Percentiles rank a stretch among this genome's conserved stretches.
phyloP scores from a whole-genome alignment of 176 grass and related monocot genomes.

The Thalia dealbata region DNA sequence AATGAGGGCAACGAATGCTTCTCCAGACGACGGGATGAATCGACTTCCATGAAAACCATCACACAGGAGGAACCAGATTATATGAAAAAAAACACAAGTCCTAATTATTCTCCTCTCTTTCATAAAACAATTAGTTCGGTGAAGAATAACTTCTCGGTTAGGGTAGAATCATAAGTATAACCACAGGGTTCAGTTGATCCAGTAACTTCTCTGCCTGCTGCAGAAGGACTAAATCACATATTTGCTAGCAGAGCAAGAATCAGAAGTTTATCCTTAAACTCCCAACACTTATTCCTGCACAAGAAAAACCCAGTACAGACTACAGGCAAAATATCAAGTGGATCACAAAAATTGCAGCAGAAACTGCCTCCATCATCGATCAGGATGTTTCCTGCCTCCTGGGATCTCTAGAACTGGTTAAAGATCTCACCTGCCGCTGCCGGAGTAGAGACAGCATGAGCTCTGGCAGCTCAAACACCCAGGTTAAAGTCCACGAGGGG shows the following conservation, averaged over 20 bases:
- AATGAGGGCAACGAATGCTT: constrained; percentile 81
- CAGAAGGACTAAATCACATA: not conserved
- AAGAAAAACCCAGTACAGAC: not conserved
- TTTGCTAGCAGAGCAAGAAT: not conserved
- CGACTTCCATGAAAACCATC: constrained; percentile 96
- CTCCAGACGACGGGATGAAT: constrained; percentile 76
- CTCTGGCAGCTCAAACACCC: constrained; percentile 53
- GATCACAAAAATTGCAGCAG: not conserved
- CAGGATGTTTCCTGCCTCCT: constrained; percentile 14
- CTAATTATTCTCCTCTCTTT: not conserved
- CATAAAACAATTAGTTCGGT: not conserved
- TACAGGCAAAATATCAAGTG: not conserved
- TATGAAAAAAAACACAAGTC: not conserved
- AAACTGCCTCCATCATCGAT: not conserved
- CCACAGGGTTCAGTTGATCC: not conserved
- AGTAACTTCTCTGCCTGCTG: not conserved
- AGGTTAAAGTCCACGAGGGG: constrained; percentile 28
- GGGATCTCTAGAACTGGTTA: constrained; percentile 18
- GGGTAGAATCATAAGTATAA: not conserved
- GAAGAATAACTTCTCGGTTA: not conserved
- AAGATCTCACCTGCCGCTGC: constrained; percentile 69
- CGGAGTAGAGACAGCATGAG: constrained; percentile 85
- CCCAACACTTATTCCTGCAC: not conserved
- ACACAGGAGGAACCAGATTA: constrained; percentile 22
- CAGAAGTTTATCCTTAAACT: not conserved